A percentile compares a stretch with the other conserved stretches of the same genome.
phyloP scores from a whole-genome alignment of 148 eudicot species.

The Spergularia marina region DNA sequence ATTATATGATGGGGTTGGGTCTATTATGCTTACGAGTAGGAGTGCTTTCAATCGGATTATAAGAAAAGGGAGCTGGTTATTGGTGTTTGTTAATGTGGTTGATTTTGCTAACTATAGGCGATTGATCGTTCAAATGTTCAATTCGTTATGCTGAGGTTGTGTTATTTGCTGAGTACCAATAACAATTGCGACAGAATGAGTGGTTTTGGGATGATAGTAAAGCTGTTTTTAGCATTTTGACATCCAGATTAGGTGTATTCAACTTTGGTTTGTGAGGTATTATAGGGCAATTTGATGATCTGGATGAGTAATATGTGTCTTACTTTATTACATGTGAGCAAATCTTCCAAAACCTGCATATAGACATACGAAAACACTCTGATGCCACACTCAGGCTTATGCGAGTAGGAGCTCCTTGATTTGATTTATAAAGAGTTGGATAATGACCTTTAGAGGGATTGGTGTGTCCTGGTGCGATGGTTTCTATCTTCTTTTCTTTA shows the following conservation, averaged over 20 bases:
- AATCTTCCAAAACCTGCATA: background rate
- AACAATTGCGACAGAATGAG: background rate
- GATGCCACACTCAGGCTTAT: background rate
- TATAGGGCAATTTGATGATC: background rate
- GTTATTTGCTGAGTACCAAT: background rate
- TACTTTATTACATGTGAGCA: background rate
- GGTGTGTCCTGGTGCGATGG: background rate
- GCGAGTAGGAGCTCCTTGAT: background rate
- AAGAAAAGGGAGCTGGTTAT: background rate
- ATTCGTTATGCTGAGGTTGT: too few species aligned
- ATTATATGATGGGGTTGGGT: background rate
- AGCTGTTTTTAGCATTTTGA: background rate
- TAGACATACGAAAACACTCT: background rate
- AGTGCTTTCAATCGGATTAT: background rate
- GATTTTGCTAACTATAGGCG: background rate
- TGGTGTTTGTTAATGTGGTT: background rate
- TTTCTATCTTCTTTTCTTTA: background rate
- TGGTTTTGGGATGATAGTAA: background rate
- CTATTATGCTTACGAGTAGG: background rate
- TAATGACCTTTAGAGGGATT: background rate
- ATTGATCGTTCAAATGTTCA: too few species aligned
- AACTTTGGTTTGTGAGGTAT: background rate
- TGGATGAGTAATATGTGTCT: background rate
- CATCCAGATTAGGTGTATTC: background rate
- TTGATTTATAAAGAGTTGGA: background rate